phyloP scores from a whole-genome alignment of 2,329 filamentous ascomycete genomes.

The Ustulina deusta region DNA sequence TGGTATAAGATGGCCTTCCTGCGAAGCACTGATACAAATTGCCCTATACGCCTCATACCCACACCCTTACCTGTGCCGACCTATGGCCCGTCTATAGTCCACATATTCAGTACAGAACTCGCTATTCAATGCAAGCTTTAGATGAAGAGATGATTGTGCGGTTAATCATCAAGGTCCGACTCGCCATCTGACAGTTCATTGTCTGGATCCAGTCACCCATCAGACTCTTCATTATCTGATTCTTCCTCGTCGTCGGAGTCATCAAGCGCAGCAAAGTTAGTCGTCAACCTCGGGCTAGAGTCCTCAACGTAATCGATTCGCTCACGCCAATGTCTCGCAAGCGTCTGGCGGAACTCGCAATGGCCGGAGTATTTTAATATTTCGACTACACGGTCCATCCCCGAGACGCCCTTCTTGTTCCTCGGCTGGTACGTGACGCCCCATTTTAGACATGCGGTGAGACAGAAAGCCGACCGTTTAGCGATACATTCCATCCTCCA shows the following conservation, averaged over 20 bases:
- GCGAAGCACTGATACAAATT: too few species aligned
- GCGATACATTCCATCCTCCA: constrained; percentile 30
- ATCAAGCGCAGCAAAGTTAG: background rate
- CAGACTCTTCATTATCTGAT: background rate
- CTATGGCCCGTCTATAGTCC: background rate
- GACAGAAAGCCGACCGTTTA: constrained; percentile 23
- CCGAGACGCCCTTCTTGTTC: constrained; percentile 38
- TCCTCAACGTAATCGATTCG: constrained; percentile 13
- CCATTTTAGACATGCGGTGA: constrained; percentile 27
- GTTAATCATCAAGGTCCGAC: background rate
- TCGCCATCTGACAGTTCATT: background rate
- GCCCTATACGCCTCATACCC: too few species aligned
- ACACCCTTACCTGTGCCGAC: too few species aligned
- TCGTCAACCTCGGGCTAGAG: background rate
- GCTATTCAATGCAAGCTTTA: too few species aligned
- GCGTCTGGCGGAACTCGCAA: constrained; percentile 30
- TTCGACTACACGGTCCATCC: constrained; percentile 28
- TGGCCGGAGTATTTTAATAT: constrained; percentile 36
- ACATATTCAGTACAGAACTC: background rate
- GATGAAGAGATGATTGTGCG: too few species aligned
- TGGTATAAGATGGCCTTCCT: too few species aligned
- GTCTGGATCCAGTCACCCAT: background rate
- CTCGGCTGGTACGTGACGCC: constrained; percentile 15
- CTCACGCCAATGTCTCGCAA: constrained; percentile 28
- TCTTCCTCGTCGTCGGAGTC: constrained; percentile 1